Conservation (phyloP, 2,329 filamentous ascomycete species). For the Paramyrothecium sp. region DNA sequence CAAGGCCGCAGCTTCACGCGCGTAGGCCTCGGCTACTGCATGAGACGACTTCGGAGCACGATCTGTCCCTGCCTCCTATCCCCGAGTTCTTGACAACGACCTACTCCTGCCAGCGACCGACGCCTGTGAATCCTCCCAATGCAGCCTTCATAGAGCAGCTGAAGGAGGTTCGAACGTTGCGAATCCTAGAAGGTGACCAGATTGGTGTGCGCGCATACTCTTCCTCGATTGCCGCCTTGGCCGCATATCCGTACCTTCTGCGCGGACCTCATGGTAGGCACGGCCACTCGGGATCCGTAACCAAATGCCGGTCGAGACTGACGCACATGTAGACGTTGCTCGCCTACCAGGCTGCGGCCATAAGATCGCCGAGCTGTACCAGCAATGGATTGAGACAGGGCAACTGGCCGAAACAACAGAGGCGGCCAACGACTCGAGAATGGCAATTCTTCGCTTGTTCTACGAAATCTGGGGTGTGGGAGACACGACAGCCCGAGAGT, state of each 20-base stretch:
- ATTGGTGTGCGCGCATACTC: conserved; percentile 85
- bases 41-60: conserved; percentile 77
- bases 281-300: conserved; percentile 4
- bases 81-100: conserved; percentile 61
- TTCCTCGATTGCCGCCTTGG: conserved; percentile 77
- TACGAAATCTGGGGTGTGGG: conserved; percentile 93
- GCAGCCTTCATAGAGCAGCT: conserved; percentile 71
- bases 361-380: conserved; percentile 76
- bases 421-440: conserved; percentile 61
- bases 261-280: conserved; percentile 38
- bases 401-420: conserved; percentile 62
- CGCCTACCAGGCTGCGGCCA: conserved; percentile 75
- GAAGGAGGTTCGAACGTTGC: conserved; percentile 68
- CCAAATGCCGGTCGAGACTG: not conserved
- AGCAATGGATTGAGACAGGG: conserved; percentile 67
- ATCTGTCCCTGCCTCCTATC: conserved; percentile 61
- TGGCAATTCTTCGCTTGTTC: conserved; percentile 67
- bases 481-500: conserved; percentile 74
- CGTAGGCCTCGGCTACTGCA: conserved; percentile 47
- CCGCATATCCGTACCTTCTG: conserved; percentile 69
- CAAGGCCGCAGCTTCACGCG: conserved; percentile 15
- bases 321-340: conserved; percentile 37
- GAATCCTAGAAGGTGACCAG: conserved; percentile 70
- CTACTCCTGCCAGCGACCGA: conserved; percentile 81
- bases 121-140: conserved; percentile 70